These are phyloP conservation scores for Amaranthus tricolor DNA, from an alignment of 179 eudicot species.

Conservation along the genomic window DNA sequence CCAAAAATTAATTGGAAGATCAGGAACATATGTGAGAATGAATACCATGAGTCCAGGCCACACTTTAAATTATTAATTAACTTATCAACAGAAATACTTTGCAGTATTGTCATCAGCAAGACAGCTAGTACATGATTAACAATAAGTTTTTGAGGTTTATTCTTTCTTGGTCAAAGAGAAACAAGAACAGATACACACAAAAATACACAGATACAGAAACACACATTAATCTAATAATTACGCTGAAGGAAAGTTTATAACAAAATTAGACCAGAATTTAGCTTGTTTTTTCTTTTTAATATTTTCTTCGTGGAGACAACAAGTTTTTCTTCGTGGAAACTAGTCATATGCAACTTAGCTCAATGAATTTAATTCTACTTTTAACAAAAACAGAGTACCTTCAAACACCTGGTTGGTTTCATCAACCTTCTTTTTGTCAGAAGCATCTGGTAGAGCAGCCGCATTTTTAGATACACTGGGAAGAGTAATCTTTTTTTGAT, in stretches of 20 bases:
- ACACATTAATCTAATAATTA: background rate
- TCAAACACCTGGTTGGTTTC: conserved; percentile 28
- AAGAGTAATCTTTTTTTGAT: conserved; percentile 19
- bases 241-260: background rate
- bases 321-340: background rate
- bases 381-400: conserved; percentile 25
- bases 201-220: background rate
- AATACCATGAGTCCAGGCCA: background rate
- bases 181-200: background rate
- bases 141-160: background rate
- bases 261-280: background rate
- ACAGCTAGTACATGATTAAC: background rate
- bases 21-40: background rate
- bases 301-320: too few relatives aligned
- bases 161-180: background rate
- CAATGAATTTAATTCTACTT: background rate
- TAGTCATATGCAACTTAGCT: background rate
- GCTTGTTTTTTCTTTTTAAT: background rate
- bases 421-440: conserved; percentile 26
- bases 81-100: background rate
- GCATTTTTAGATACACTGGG: conserved; percentile 24
- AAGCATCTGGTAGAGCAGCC: conserved; percentile 28
- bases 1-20: background rate
- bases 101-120: background rate
- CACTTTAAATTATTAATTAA: background rate